phyloP scores from a whole-genome alignment of 768 basidiomycete genomes.

The Suillus subalutaceus region DNA sequence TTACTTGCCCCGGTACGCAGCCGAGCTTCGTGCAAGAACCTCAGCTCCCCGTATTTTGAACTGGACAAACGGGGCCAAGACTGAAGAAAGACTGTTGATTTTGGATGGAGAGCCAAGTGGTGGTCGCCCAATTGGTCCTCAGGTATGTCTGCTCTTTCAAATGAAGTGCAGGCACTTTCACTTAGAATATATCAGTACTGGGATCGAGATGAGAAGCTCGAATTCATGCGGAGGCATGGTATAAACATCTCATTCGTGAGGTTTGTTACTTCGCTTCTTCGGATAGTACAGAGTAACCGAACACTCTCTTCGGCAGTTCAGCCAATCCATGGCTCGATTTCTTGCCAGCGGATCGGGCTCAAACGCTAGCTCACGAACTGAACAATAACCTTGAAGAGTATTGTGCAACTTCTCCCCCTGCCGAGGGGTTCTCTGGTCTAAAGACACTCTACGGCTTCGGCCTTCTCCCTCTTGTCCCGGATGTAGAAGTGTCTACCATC shows the following conservation, averaged over 20 bases:
- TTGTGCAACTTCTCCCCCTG: constrained; percentile 65
- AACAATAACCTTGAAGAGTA: constrained; percentile 81
- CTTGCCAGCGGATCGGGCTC: constrained; percentile 67
- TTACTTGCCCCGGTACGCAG: constrained; percentile 79
- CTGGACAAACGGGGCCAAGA: constrained; percentile 37
- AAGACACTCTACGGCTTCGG: constrained; percentile 85
- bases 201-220: constrained; percentile 76
- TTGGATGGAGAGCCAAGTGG: constrained; percentile 78
- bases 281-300: constrained; percentile 17
- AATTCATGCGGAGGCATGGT: constrained; percentile 83
- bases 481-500: constrained; percentile 54
- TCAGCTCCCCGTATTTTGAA: constrained; percentile 69
- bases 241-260: constrained; percentile 82
- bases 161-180: not conserved
- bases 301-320: constrained; percentile 46
- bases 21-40: constrained; percentile 65
- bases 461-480: constrained; percentile 79
- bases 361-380: constrained; percentile 64
- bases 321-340: constrained; percentile 96
- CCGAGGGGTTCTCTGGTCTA: constrained; percentile 36
- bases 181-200: constrained; percentile 54
- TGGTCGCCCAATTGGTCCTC: constrained; percentile 79
- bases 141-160: constrained; percentile 41
- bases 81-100: constrained; percentile 75
- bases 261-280: constrained; percentile 35